These are phyloP conservation scores for Purshia tridentata DNA, from an alignment of 306 rosid genomes.

Conservation along the genomic window DNA sequence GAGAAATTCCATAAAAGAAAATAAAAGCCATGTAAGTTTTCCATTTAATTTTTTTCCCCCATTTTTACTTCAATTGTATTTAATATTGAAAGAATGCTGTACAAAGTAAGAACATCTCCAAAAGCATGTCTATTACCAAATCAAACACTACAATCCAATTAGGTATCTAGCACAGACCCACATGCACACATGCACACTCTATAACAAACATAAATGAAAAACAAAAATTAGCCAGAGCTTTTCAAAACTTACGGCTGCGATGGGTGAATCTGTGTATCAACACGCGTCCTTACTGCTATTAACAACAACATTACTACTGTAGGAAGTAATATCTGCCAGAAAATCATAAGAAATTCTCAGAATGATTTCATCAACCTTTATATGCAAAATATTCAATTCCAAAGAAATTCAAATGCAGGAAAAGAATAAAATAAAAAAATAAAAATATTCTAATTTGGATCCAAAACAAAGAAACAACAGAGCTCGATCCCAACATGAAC, in stretches of 20 bases:
- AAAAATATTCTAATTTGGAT: neutral
- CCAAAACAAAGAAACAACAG: neutral
- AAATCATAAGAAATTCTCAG: constrained; percentile 26
- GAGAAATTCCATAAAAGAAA: neutral
- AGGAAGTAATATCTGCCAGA: constrained; percentile 91
- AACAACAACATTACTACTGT: constrained; percentile 77
- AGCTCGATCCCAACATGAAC: neutral
- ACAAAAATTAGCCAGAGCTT: neutral
- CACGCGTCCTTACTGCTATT: constrained; percentile 75
- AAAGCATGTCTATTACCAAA: neutral
- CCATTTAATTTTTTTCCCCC: constrained; percentile 2
- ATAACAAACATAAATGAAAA: neutral
- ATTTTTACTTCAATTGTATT: neutral
- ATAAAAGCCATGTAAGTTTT: neutral
- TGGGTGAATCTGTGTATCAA: constrained; percentile 85
- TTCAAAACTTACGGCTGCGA: constrained; percentile 67
- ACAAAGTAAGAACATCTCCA: neutral
- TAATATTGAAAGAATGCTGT: neutral
- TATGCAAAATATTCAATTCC: neutral
- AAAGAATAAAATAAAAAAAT: neutral
- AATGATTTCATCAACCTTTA: neutral
- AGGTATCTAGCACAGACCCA: neutral
- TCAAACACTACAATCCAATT: neutral
- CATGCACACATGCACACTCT: neutral
- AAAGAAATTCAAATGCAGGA: neutral